Conservation (phyloP, 306 rosid genomes). For the Lithocarpus polystachyus region DNA sequence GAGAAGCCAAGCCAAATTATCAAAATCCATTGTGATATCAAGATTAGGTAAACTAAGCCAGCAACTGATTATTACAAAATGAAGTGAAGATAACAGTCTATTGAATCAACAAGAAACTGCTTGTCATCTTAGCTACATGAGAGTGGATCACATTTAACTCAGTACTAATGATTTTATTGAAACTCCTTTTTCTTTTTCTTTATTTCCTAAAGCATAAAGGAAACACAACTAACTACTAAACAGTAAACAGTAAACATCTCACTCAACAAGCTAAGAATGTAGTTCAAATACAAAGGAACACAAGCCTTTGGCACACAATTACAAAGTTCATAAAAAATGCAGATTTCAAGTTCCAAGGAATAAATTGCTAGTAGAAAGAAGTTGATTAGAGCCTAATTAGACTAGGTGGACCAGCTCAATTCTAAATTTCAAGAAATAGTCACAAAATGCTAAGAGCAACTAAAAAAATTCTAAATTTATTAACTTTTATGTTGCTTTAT, state of each 20-base stretch:
- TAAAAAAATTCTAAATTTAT: too few relatives aligned
- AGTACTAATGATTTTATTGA: not conserved
- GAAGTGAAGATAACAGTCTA: not conserved
- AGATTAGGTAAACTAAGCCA: too few relatives aligned
- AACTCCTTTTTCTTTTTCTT: too few relatives aligned
- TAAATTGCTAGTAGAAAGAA: not conserved
- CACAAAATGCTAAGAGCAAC: not conserved
- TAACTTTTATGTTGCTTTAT: not conserved
- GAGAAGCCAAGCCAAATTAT: too few relatives aligned
- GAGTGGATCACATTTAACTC: not conserved
- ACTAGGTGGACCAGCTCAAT: not conserved
- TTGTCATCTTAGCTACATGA: not conserved
- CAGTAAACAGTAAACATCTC: slow-evolving; percentile 6
- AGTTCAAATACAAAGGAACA: not conserved
- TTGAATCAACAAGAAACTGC: not conserved
- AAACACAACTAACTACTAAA: too few relatives aligned
- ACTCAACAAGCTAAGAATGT: not conserved
- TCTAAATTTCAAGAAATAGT: not conserved
- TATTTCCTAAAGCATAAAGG: too few relatives aligned
- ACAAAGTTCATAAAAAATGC: not conserved
- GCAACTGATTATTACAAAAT: too few relatives aligned
- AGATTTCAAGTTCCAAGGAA: not conserved
- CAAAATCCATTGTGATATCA: too few relatives aligned
- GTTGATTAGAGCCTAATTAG: not conserved
- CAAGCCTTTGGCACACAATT: not conserved